These are phyloP conservation scores for Aureobasidium sp. DNA, from an alignment of 2,329 filamentous ascomycete genomes.

Conservation along the genomic window DNA sequence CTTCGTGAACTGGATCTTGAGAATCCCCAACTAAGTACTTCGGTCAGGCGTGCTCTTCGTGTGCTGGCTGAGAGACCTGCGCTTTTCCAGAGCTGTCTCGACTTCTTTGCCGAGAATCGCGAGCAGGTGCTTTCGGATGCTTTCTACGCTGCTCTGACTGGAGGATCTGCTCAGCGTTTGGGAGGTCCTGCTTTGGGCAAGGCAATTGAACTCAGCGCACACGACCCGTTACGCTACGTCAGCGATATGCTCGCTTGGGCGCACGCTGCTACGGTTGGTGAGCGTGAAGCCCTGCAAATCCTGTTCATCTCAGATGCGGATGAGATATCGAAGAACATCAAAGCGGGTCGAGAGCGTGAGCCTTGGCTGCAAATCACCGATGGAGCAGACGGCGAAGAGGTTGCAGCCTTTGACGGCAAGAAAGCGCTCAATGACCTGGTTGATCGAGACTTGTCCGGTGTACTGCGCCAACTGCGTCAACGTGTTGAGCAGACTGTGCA, in stretches of 20 bases:
- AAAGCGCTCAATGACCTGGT: slow-evolving; percentile 79
- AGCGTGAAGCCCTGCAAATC: slow-evolving; percentile 82
- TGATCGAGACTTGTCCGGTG: slow-evolving; percentile 73
- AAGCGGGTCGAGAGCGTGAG: slow-evolving; percentile 71
- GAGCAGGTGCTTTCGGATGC: slow-evolving; percentile 80
- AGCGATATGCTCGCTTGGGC: slow-evolving; percentile 98
- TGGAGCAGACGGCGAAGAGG: slow-evolving; percentile 43
- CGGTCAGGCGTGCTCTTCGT: slow-evolving; percentile 73
- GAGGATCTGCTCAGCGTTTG: slow-evolving; percentile 47
- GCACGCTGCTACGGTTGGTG: slow-evolving; percentile 87
- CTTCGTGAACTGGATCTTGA: slow-evolving; percentile 90
- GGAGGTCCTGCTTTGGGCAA: slow-evolving; percentile 45
- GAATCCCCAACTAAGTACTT: slow-evolving; percentile 81
- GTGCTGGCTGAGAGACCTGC: slow-evolving; percentile 83
- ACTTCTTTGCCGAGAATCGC: slow-evolving; percentile 84
- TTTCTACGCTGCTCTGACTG: slow-evolving; percentile 82
- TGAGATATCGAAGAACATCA: slow-evolving; percentile 74
- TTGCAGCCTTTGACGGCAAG: slow-evolving; percentile 62
- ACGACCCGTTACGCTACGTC: slow-evolving; percentile 83
- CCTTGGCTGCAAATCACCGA: slow-evolving; percentile 53
- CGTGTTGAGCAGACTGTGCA: slow-evolving; percentile 87
- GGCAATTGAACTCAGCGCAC: slow-evolving; percentile 87
- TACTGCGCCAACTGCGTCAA: slow-evolving; percentile 76
- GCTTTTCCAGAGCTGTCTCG: slow-evolving; percentile 85
- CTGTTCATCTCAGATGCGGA: slow-evolving; percentile 86